phyloP scores from a whole-genome alignment of 345 rosid species.

The Raphanus raphanistrum region DNA sequence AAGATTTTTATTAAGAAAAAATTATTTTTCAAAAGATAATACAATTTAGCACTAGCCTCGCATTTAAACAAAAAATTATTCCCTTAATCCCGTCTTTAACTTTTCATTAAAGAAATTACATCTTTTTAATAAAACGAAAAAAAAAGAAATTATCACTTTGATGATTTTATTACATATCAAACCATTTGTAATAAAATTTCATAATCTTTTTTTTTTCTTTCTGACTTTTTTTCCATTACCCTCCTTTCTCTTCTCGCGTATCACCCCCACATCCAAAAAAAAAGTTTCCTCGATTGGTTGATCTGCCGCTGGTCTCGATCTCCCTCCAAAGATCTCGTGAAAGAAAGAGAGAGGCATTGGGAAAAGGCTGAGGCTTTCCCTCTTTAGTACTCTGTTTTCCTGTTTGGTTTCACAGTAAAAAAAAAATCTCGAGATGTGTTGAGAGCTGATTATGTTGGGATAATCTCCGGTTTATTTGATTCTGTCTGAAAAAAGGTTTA shows the following conservation, averaged over 20 bases:
- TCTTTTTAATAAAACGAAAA: too few relatives aligned
- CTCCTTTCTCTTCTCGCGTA: constrained; percentile 47
- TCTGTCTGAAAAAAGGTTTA: constrained; percentile 43
- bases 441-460: constrained; percentile 28
- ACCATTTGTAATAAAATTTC: constrained; percentile 17
- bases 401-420: constrained; percentile 5
- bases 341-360: constrained; percentile 40
- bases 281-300: constrained; percentile 68
- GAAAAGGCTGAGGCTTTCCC: constrained; percentile 25
- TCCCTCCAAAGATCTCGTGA: constrained; percentile 52
- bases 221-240: constrained; percentile 41
- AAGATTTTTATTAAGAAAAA: too few relatives aligned
- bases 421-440: constrained; percentile 34
- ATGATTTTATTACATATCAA: constrained; percentile 21
- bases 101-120: not conserved
- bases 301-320: constrained; percentile 74
- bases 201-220: not conserved
- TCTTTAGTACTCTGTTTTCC: constrained; percentile 18
- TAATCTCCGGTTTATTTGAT: constrained; percentile 42
- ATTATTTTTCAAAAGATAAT: too few relatives aligned
- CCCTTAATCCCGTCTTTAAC: constrained; percentile 1
- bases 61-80: constrained; percentile 26
- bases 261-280: constrained; percentile 39
- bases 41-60: constrained; percentile 16
- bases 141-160: not conserved